These are phyloP conservation scores for Besnoitia besnoiti DNA, from an alignment of 169 alveolate species.

Conservation along the genomic window DNA sequence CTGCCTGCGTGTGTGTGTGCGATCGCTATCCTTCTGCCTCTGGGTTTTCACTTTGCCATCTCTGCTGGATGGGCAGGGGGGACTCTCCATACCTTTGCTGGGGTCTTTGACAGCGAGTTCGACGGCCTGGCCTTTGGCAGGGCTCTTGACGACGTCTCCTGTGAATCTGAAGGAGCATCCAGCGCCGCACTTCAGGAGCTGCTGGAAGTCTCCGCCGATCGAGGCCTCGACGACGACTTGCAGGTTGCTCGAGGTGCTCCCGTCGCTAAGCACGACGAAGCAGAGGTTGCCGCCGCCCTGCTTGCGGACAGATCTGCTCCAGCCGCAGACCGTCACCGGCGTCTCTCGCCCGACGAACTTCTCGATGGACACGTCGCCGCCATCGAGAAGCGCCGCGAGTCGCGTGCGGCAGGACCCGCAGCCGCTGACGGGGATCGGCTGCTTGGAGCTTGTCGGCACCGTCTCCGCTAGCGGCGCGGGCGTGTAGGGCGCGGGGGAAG, in stretches of 20 bases:
- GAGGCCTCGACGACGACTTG: conserved; percentile 91
- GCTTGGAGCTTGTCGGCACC: conserved; percentile 21
- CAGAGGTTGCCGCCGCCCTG: conserved; percentile 91
- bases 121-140: conserved; percentile 90
- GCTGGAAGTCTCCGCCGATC: not conserved
- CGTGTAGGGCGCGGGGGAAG: not conserved
- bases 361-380: not conserved
- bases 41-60: not conserved
- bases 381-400: conserved; percentile 20
- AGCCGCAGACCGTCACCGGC: conserved; percentile 89
- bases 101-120: conserved; percentile 81
- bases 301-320: conserved; percentile 95
- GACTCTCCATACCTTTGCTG: conserved; percentile 71
- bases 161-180: conserved; percentile 75
- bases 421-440: conserved; percentile 38
- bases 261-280: conserved; percentile 96
- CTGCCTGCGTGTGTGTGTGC: no score
- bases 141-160: conserved; percentile 93
- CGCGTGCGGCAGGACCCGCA: conserved; percentile 29
- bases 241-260: conserved; percentile 89
- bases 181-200: conserved; percentile 41
- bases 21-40: not conserved
- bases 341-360: not conserved
- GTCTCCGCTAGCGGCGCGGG: not conserved
- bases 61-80: no score